Evolutionary conservation across 164 flowering plant genomes (phyloP).

Genomic region (Vitis riparia): DNA sequence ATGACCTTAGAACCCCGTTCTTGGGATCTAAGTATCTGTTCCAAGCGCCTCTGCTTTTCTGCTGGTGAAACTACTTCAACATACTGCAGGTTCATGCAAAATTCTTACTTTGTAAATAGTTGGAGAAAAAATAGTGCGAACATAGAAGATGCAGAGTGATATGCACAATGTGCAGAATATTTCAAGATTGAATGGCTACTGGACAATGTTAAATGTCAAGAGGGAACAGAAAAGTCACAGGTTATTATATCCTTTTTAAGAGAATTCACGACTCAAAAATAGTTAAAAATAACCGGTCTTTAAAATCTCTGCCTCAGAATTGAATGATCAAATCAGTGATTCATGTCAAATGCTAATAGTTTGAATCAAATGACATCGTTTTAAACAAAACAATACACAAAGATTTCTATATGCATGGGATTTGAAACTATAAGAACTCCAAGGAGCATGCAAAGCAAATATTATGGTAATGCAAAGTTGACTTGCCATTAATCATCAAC

Average conservation of each 20-base stretch:
- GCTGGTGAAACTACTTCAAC: conserved; percentile 87
- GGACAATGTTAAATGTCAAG: too few species aligned
- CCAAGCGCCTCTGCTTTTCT: conserved; percentile 85
- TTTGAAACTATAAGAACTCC: too few species aligned
- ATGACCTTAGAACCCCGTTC: conserved; percentile 84
- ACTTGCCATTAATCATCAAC: too few species aligned
- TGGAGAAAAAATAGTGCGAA: not conserved
- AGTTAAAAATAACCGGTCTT: not conserved
- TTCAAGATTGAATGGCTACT: too few species aligned
- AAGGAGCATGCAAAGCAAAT: too few species aligned
- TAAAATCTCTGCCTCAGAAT: too few species aligned
- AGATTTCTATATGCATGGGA: too few species aligned
- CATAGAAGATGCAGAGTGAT: not conserved
- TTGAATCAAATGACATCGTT: not conserved
- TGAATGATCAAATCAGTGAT: not conserved
- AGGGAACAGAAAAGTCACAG: too few species aligned
- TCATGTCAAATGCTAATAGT: not conserved
- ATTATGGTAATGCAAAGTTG: too few species aligned
- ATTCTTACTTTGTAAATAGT: too few species aligned
- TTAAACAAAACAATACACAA: too few species aligned
- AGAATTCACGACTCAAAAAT: not conserved
- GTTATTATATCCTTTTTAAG: too few species aligned
- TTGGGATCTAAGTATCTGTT: conserved; percentile 83
- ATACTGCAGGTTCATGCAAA: conserved; percentile 41
- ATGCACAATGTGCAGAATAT: not conserved